Evolutionary conservation across 1,284 basidiomycete species (phyloP).

Genomic region (Ceratobasidium sp.): DNA sequence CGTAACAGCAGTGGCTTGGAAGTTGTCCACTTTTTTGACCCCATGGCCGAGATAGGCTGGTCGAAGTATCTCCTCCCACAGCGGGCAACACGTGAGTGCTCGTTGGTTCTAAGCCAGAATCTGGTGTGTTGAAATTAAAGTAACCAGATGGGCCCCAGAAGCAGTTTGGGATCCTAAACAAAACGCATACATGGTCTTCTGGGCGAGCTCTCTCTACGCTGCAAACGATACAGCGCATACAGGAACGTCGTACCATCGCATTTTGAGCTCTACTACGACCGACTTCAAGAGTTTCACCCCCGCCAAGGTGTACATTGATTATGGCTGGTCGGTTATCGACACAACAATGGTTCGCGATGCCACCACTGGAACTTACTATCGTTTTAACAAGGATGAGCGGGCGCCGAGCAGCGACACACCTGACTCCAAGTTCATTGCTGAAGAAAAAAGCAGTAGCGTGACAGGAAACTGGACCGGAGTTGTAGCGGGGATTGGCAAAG

Average conservation of each 20-base stretch:
- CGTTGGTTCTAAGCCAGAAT: background rate
- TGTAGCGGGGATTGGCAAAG: conserved; percentile 21
- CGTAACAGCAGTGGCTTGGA: background rate
- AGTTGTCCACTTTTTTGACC: background rate
- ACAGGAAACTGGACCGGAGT: conserved; percentile 24
- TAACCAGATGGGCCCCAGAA: conserved; percentile 27
- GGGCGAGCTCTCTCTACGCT: conserved; percentile 29
- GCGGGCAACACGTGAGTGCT: conserved; percentile 29
- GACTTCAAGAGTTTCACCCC: conserved; percentile 17
- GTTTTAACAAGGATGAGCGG: conserved; percentile 34
- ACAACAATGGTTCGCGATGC: conserved; percentile 22
- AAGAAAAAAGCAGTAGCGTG: conserved; percentile 22
- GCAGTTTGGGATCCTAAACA: conserved; percentile 32
- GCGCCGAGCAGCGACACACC: conserved; percentile 3
- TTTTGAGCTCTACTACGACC: conserved; percentile 20
- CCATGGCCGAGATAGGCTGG: background rate
- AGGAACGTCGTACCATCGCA: conserved; percentile 21
- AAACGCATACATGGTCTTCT: conserved; percentile 33
- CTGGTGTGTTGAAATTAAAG: background rate
- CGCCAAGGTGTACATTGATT: conserved; percentile 20
- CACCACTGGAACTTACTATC: conserved; percentile 17
- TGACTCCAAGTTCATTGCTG: conserved; percentile 24
- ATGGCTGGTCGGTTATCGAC: conserved; percentile 25
- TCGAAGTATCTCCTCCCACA: conserved; percentile 27
- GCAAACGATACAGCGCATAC: conserved; percentile 27